phyloP scores from a whole-genome alignment of 1,284 basidiomycete genomes.

The Sphaerobolus stellatus region DNA sequence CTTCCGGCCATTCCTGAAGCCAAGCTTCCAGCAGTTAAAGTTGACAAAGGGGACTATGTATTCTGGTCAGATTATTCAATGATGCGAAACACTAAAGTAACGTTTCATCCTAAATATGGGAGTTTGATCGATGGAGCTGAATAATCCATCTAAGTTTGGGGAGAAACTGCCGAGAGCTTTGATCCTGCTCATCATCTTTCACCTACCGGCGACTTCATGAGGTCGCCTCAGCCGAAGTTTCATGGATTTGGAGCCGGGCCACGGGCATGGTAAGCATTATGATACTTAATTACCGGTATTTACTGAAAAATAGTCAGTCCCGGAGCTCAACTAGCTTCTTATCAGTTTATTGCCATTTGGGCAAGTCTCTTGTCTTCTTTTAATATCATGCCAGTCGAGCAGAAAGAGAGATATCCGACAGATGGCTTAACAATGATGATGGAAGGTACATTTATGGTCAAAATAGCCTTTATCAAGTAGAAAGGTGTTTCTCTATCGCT shows the following conservation, averaged over 20 bases:
- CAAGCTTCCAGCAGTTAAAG: slow-evolving; percentile 15
- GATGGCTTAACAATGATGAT: slow-evolving; percentile 3
- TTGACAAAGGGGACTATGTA: slow-evolving; percentile 25
- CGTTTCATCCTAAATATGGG: not conserved
- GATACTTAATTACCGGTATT: not conserved
- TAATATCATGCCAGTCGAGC: slow-evolving; percentile 15
- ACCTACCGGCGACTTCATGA: slow-evolving; percentile 20
- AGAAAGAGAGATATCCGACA: not conserved
- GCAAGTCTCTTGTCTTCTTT: slow-evolving; percentile 21
- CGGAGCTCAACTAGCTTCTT: slow-evolving; percentile 20
- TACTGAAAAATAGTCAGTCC: slow-evolving; percentile 15
- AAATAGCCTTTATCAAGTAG: too few species aligned
- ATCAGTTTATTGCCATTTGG: slow-evolving; percentile 23
- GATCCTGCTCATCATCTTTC: slow-evolving; percentile 23
- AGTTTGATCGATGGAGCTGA: not conserved
- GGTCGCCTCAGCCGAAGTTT: slow-evolving; percentile 21
- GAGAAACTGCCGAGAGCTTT: slow-evolving; percentile 18
- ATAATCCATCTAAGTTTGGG: slow-evolving; percentile 19
- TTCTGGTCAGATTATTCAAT: slow-evolving; percentile 28
- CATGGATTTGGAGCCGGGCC: slow-evolving; percentile 24
- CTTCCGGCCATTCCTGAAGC: slow-evolving; percentile 23
- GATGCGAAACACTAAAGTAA: slow-evolving; percentile 23
- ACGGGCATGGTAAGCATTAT: slow-evolving; percentile 20
- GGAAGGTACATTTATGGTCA: slow-evolving; percentile 4
- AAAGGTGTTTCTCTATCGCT: too few species aligned